Conservation (phyloP, 208 protist genomes). For the Leptomonas pyrrhocoris region DNA sequence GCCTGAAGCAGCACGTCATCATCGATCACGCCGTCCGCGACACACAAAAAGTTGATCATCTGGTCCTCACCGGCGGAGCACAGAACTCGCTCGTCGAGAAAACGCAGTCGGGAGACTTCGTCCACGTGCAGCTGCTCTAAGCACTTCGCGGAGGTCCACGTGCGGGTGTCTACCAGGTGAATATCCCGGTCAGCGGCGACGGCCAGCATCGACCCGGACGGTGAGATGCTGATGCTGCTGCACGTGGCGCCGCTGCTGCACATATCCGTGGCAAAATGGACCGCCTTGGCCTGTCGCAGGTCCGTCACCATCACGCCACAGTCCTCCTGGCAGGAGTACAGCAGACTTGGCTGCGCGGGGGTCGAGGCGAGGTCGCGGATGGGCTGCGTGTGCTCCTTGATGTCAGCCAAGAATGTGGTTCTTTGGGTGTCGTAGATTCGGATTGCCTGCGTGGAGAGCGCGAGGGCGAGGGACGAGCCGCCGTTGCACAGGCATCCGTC, state of each 20-base stretch:
- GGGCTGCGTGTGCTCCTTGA: conserved; percentile 65
- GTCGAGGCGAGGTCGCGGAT: conserved; percentile 66
- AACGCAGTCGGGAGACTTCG: conserved; percentile 82
- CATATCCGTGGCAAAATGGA: conserved; percentile 73
- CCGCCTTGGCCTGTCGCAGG: conserved; percentile 46
- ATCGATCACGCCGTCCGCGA: conserved; percentile 53
- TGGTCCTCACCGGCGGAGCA: conserved; percentile 87
- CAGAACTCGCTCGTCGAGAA: conserved; percentile 56
- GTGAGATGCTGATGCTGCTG: conserved; percentile 62
- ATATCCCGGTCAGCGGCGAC: conserved; percentile 61
- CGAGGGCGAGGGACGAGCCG: conserved; percentile 52
- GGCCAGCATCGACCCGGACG: conserved; percentile 44
- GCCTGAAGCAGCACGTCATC: conserved; percentile 79
- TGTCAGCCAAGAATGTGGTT: conserved; percentile 45
- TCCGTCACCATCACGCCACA: conserved; percentile 83
- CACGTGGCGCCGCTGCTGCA: conserved; percentile 41
- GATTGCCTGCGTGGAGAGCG: conserved; percentile 60
- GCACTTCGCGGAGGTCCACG: conserved; percentile 44
- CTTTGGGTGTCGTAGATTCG: conserved; percentile 68
- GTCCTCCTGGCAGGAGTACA: conserved; percentile 81
- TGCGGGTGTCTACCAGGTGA: conserved; percentile 72
- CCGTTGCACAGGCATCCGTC: conserved; percentile 73
- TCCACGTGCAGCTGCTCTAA: conserved; percentile 78
- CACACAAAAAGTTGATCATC: conserved; percentile 86
- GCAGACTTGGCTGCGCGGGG: conserved; percentile 43